phyloP scores from a whole-genome alignment of 108 stramenopile genomes.

The Epipyxis sp. region DNA sequence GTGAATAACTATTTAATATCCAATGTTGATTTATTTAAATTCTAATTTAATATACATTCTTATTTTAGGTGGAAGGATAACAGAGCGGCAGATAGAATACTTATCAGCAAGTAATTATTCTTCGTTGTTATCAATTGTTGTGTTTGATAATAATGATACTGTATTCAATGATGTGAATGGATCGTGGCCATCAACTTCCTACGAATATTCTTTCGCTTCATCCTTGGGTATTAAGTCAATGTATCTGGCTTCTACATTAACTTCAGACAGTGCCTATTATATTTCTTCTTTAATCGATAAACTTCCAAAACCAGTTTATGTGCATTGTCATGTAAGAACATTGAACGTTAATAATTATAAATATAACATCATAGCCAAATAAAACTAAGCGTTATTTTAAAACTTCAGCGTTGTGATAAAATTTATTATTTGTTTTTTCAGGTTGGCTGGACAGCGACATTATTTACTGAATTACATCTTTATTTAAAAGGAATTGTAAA shows the following conservation, averaged over 20 bases:
- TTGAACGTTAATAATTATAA: too few relatives aligned
- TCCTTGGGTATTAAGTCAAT: not conserved
- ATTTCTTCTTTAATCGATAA: constrained; percentile 12
- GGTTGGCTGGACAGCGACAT: constrained; percentile 14
- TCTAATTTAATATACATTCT: too few relatives aligned
- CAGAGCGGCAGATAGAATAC: not conserved
- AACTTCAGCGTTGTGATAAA: too few relatives aligned
- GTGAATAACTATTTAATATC: too few relatives aligned
- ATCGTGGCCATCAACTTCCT: not conserved
- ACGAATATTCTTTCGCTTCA: not conserved
- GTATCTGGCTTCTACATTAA: not conserved
- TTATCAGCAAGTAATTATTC: not conserved
- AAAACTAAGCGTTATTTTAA: too few relatives aligned
- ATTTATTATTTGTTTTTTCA: too few relatives aligned
- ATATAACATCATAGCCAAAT: too few relatives aligned
- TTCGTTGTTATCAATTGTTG: not conserved
- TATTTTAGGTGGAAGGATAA: not conserved
- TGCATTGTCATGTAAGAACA: constrained; percentile 29
- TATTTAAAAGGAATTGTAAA: not conserved
- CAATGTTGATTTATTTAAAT: too few relatives aligned
- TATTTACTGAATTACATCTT: constrained; percentile 28
- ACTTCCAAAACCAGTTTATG: constrained; percentile 7
- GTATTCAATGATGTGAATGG: constrained; percentile 11
- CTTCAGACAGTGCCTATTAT: constrained; percentile 8
- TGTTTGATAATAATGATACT: not conserved